Evolutionary conservation across 345 rosid species (phyloP), one percentile per base, ranked within the genome.

Genomic region (Laguncularia racemosa): DNA sequence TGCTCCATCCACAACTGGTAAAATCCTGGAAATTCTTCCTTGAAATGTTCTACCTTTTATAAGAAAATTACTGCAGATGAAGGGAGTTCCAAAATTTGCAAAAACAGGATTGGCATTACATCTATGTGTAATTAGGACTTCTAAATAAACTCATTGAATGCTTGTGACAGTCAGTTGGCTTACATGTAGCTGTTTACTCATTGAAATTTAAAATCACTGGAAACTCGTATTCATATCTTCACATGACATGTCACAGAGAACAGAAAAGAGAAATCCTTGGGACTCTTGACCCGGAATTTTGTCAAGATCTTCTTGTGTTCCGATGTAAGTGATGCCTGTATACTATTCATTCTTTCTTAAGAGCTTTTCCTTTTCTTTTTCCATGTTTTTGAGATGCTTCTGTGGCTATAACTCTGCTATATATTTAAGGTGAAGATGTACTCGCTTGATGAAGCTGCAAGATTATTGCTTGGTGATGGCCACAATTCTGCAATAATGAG

Each of bases 371-470:
- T 53, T 49, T 8, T 3, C 21, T 53, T 16, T 23, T 40, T 20
- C 45, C 7, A n/a, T 60, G n/a, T 16, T 52, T 20, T 20, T 40
- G 53, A 17, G 16, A 7, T 1, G 20, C 38, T 4, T 11, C 51
- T 50, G 18, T 52, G 26, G 62, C 65, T 16, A 44, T 48, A 47
- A 45, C 23, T 50, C 48, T 61, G 18, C n/a, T 16, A n/a, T 16
- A 16, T 57, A 62, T 40, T 64, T 65, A 74, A 90, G 97, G 74
- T 65, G 57, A 74, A 71, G 51, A 57, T 87, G 68, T 83, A 83
- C 75, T 80, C 96, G 20, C 97, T 87, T 62, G 97, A 90, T 56
- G 89, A 77, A 65, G 91, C 89, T 61, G 97, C 97, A 26, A 72
- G 55, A 61, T 69, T 77, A 58, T 74, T 90, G 68, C 93, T 90